A percentile compares a stretch with the other conserved stretches of the same genome.
These are phyloP conservation scores for Tetrahymena elliotti DNA, from an alignment of 73 alveolate species.

Conservation along the genomic window DNA sequence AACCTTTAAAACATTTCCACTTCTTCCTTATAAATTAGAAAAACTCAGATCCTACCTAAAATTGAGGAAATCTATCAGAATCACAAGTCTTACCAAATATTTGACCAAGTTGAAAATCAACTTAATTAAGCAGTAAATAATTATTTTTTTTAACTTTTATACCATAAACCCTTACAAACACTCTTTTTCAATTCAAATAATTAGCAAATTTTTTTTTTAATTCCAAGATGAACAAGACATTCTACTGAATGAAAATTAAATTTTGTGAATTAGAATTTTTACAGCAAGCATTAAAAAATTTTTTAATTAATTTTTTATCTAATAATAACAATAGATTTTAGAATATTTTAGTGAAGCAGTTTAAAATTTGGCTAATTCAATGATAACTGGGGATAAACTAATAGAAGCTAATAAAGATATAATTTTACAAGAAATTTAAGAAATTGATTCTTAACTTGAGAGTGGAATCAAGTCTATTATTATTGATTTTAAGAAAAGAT, in stretches of 20 bases:
- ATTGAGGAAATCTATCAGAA: neutral
- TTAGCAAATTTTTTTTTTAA: too few relatives aligned
- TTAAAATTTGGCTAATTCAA: neutral
- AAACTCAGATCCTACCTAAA: neutral
- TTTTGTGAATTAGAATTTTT: too few relatives aligned
- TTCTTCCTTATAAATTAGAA: neutral
- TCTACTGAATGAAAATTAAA: too few relatives aligned
- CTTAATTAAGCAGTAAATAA: neutral
- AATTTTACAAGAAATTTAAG: neutral
- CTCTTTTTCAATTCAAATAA: too few relatives aligned
- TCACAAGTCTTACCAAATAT: neutral
- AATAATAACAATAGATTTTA: neutral
- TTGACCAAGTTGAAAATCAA: neutral
- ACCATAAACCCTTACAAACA: too few relatives aligned
- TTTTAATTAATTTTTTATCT: too few relatives aligned
- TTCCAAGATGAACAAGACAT: too few relatives aligned
- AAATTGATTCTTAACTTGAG: neutral
- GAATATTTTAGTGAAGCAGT: neutral
- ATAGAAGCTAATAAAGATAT: neutral
- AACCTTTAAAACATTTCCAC: neutral
- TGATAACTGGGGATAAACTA: neutral
- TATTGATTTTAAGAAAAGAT: neutral
- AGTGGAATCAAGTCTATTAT: neutral
- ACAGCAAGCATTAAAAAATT: too few relatives aligned
- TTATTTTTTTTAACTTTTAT: neutral